These are phyloP conservation scores for Aspergillus aculeatinus DNA, from an alignment of 2,329 filamentous ascomycete genomes.

Conservation along the genomic window DNA sequence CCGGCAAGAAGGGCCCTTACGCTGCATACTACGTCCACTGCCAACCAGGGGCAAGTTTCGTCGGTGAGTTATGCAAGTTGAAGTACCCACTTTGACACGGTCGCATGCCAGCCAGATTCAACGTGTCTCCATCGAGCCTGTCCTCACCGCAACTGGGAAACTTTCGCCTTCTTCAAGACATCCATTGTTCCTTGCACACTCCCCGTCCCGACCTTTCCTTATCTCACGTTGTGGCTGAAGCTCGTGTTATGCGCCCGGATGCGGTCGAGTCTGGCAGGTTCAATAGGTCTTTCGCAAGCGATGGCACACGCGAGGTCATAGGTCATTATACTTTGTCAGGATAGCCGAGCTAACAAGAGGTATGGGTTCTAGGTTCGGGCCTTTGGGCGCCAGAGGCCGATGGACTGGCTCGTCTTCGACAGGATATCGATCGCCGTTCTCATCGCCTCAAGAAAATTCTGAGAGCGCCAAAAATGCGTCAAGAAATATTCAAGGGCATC, in stretches of 20 bases:
- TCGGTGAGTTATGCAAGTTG: slow-evolving; percentile 56
- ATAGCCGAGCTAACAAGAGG: slow-evolving; percentile 11
- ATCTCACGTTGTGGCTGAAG: background rate
- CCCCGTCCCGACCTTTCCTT: background rate
- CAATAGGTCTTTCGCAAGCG: background rate
- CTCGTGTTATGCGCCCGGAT: background rate
- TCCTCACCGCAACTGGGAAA: background rate
- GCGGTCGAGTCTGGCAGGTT: background rate
- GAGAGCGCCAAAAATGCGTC: slow-evolving; percentile 59
- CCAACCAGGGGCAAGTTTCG: slow-evolving; percentile 68
- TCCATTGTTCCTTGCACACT: background rate
- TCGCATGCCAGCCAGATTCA: background rate
- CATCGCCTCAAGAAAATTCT: slow-evolving; percentile 68
- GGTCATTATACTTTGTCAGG: background rate
- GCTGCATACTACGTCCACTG: slow-evolving; percentile 86
- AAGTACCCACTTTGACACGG: background rate
- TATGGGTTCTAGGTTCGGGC: slow-evolving; percentile 61
- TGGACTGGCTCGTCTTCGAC: slow-evolving; percentile 66
- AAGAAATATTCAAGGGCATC: slow-evolving; percentile 62
- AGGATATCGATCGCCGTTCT: slow-evolving; percentile 72
- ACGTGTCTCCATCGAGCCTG: background rate
- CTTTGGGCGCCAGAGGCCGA: slow-evolving; percentile 74
- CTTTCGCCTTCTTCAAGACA: background rate
- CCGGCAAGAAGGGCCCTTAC: slow-evolving; percentile 82
- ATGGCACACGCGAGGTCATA: background rate